phyloP scores from a whole-genome alignment of 1,139 yeast genomes.

The Blastobotrys illinoisensis region DNA sequence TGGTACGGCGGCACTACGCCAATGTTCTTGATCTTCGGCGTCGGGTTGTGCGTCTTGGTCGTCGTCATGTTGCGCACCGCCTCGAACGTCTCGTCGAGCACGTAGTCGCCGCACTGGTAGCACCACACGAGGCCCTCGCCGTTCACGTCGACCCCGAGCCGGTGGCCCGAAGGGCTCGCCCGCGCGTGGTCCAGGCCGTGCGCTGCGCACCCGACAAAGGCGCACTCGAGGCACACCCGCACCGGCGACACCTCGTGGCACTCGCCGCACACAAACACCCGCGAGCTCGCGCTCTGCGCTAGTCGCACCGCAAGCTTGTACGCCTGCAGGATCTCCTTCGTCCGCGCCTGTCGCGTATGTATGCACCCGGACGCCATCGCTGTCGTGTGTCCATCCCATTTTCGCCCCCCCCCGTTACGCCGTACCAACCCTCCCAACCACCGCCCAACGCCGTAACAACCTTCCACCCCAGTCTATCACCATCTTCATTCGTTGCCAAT shows the following conservation, averaged over 20 bases:
- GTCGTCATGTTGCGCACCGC: slow-evolving; percentile 34
- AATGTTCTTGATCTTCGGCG: slow-evolving; percentile 8
- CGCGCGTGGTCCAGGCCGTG: slow-evolving; percentile 54
- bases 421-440: too few species aligned
- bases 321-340: slow-evolving; percentile 13
- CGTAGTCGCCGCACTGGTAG: slow-evolving; percentile 68
- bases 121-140: slow-evolving; percentile 45
- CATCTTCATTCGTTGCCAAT: too few species aligned
- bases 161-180: slow-evolving; percentile 48
- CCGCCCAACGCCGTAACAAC: too few species aligned
- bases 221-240: slow-evolving; percentile 72
- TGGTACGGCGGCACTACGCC: slow-evolving; percentile 46
- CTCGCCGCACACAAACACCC: slow-evolving; percentile 6
- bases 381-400: not conserved
- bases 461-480: too few species aligned
- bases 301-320: slow-evolving; percentile 21
- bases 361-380: slow-evolving; percentile 15
- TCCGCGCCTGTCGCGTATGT: slow-evolving; percentile 13
- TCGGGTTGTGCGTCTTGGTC: slow-evolving; percentile 11
- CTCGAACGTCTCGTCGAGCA: slow-evolving; percentile 56
- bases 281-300: slow-evolving; percentile 10
- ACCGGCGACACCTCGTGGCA: slow-evolving; percentile 9
- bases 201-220: slow-evolving; percentile 69
- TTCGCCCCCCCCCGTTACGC: too few species aligned
- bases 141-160: slow-evolving; percentile 48